These are phyloP conservation scores for Leccinum boreale DNA, from an alignment of 768 basidiomycete species.

Conservation along the genomic window DNA sequence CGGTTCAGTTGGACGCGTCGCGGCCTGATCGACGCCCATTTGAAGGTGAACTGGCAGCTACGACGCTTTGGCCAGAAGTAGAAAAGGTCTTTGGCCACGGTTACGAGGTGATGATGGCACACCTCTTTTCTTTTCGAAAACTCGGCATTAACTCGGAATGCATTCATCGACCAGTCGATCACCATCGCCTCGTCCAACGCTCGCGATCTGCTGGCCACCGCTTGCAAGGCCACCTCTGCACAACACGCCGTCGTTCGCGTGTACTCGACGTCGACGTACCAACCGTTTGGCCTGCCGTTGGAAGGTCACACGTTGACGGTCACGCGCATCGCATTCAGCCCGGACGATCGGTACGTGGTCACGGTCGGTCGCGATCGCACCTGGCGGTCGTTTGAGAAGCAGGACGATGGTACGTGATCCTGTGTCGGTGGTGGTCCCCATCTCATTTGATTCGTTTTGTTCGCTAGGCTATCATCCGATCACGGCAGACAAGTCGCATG, in stretches of 20 bases:
- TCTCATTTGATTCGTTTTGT: background rate
- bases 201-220: constrained; percentile 73
- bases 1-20: constrained; percentile 15
- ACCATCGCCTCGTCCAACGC: constrained; percentile 73
- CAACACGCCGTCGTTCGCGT: constrained; percentile 90
- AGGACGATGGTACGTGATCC: constrained; percentile 36
- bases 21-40: constrained; percentile 53
- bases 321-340: constrained; percentile 87
- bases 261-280: constrained; percentile 70
- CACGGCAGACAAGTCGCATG: constrained; percentile 79
- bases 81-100: constrained; percentile 99
- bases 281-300: constrained; percentile 67
- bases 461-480: constrained; percentile 56
- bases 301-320: constrained; percentile 86
- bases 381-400: constrained; percentile 76
- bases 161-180: constrained; percentile 55
- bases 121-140: background rate
- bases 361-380: constrained; percentile 90
- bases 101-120: constrained; percentile 67
- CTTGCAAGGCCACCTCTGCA: constrained; percentile 82
- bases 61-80: constrained; percentile 93
- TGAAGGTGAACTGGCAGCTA: constrained; percentile 84
- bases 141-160: background rate
- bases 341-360: constrained; percentile 72
- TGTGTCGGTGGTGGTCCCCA: background rate